Conservation (phyloP, 768 basidiomycete species). For the Tephrocybe sp. region DNA sequence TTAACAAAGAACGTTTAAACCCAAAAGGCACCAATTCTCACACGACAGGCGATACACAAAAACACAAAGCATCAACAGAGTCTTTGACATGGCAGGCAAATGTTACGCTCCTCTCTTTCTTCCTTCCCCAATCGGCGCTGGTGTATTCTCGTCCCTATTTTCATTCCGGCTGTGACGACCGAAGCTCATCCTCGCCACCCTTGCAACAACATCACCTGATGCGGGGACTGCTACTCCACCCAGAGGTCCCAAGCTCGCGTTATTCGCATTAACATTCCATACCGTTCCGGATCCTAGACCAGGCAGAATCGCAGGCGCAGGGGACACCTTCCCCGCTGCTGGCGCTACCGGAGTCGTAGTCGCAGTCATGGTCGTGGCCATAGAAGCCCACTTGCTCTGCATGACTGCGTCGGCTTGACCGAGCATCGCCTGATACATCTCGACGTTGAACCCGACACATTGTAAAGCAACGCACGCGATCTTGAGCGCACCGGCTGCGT, state of each 20-base stretch:
- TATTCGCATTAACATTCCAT: conserved; percentile 11
- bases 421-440: conserved; percentile 60
- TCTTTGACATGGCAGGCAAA: not conserved
- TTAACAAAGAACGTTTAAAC: no score
- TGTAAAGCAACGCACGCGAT: conserved; percentile 73
- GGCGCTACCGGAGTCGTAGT: no score
- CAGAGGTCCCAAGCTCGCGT: no score
- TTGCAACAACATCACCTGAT: conserved; percentile 10
- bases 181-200: conserved; percentile 13
- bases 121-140: conserved; percentile 12
- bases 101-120: conserved; percentile 11
- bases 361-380: conserved; percentile 3
- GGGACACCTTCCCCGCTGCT: conserved; percentile 3
- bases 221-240: not conserved
- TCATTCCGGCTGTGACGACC: conserved; percentile 15
- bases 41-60: not conserved
- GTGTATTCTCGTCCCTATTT: conserved; percentile 17
- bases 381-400: conserved; percentile 32
- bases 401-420: conserved; percentile 56
- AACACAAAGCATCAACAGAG: not conserved
- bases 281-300: conserved; percentile 11
- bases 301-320: conserved; percentile 5
- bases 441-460: conserved; percentile 73
- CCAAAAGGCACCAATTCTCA: not conserved
- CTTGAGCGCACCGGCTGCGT: conserved; percentile 67